Evolutionary conservation across 495 filamentous ascomycete genomes (phyloP), one percentile per base, ranked within the genome.

Genomic region (Evernia prunastri): DNA sequence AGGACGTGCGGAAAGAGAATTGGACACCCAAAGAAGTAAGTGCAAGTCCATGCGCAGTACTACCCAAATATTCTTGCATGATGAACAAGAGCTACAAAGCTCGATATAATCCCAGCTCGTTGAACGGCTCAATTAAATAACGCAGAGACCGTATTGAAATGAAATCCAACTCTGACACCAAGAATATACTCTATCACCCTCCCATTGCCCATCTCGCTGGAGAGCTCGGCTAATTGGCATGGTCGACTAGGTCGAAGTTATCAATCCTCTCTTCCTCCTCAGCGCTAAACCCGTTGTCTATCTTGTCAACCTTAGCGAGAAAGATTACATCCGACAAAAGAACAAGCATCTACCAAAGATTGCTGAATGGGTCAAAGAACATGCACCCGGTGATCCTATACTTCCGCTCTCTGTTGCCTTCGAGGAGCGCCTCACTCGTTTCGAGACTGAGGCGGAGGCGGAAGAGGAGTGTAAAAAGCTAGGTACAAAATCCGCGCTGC

Each of bases 31-130:
- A 97, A 78, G 95, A 99, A 90, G 94, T 97, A 89, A 68, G 91
- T 79, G 58, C 67, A 58, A 61, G 59, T 62, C 67, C 64, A 62
- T 60, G 25, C 59, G 67, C 17, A 37, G 47, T 23, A 27, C 36
- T 29, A 47, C 58, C 18, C 29, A 56, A 63, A 63, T 56, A 45
- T 61, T 47, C 36, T 85, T 78, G 74, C 68, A 88, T 94, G 94
- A 98, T 97, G 94, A 98, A 85, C 86, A 96, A 96, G 88, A 92
- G 92, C 89, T 86, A 84, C 79, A 78, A 82, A 82, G 90, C 91
- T 93, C 88, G 87, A 91, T 82, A 81, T 89, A 92, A 96, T 89
- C 94, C 94, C 94, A 98, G 94, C 94, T 98, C 94, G 87, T 96
- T 85, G 94, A 97, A 87, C 85, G 84, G 80, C 87, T 86, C 83